Evolutionary conservation across 1,284 basidiomycete species (phyloP).

Genomic region (Phenoliferia sp.): DNA sequence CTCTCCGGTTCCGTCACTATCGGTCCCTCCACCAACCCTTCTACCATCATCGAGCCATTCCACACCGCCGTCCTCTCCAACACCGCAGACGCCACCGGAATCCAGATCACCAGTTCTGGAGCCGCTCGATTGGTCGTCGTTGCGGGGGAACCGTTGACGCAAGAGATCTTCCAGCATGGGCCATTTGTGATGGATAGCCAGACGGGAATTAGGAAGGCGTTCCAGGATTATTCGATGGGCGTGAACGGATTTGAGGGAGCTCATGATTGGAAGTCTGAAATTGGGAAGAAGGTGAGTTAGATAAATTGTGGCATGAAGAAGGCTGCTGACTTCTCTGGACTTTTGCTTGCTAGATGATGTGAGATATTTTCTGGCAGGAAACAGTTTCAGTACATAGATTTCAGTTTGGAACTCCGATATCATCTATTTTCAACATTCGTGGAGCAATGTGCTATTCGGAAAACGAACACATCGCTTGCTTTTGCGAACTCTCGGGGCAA

Average conservation of each 20-base stretch:
- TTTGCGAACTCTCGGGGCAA: no score
- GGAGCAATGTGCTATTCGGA: no score
- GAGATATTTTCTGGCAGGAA: no score
- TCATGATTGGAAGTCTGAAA: slow-evolving; percentile 78
- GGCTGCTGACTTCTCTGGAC: no score
- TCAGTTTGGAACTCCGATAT: no score
- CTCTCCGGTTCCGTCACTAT: slow-evolving; percentile 21
- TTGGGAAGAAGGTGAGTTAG: slow-evolving; percentile 49
- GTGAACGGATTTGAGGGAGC: slow-evolving; percentile 88
- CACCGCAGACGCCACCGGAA: slow-evolving; percentile 58
- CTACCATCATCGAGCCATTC: slow-evolving; percentile 38
- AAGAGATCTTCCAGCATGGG: slow-evolving; percentile 76
- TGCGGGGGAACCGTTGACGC: slow-evolving; percentile 83
- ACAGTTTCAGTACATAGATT: no score
- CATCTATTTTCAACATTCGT: no score
- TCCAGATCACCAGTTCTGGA: slow-evolving; percentile 52
- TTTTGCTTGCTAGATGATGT: no score
- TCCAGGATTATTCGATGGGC: slow-evolving; percentile 68
- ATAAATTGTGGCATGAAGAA: no score
- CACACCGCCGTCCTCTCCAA: slow-evolving; percentile 56
- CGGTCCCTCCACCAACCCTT: slow-evolving; percentile 55
- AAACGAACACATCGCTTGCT: no score
- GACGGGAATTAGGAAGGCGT: slow-evolving; percentile 74
- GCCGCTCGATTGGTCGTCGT: slow-evolving; percentile 46
- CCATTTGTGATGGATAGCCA: slow-evolving; percentile 49